Percentiles rank a stretch among this genome's conserved stretches.
Evolutionary conservation across 2,329 filamentous ascomycete genomes (phyloP).

Genomic region (Fusarium praegraminearum): DNA sequence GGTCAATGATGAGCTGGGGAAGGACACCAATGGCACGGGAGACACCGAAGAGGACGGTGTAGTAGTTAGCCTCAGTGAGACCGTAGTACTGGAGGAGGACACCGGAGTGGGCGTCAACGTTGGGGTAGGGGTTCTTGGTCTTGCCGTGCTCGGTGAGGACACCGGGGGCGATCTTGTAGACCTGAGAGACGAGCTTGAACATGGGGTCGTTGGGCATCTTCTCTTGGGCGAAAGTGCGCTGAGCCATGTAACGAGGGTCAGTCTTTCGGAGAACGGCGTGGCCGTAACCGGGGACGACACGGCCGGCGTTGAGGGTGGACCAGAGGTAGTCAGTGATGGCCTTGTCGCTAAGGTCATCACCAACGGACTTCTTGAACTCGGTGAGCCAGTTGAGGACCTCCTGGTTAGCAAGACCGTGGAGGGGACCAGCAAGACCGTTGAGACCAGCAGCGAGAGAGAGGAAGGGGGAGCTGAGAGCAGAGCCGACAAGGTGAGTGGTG

Average conservation of each 20-base stretch:
- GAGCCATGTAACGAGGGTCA: constrained; percentile 97
- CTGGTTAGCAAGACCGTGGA: constrained; percentile 99
- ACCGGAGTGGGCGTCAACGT: constrained; percentile 98
- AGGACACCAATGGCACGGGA: constrained; percentile 98
- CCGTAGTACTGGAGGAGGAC: constrained; percentile 99
- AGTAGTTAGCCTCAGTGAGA: constrained; percentile 98
- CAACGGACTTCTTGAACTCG: constrained; percentile 97
- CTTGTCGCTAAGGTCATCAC: constrained; percentile 95
- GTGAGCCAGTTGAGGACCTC: constrained; percentile 99
- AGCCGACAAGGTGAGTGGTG: constrained; percentile 98
- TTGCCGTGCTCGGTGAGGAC: constrained; percentile 99
- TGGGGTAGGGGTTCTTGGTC: constrained; percentile 99
- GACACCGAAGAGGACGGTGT: constrained; percentile 99
- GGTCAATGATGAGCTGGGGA: constrained; percentile 99
- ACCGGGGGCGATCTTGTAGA: constrained; percentile 99
- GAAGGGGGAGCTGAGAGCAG: constrained; percentile 96
- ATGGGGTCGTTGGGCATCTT: constrained; percentile 97
- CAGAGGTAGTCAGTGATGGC: constrained; percentile 99
- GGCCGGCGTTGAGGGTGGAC: constrained; percentile 91
- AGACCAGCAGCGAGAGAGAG: constrained; percentile 96
- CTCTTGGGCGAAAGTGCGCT: constrained; percentile 94
- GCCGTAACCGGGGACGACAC: constrained; percentile 94
- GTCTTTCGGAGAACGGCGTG: constrained; percentile 99
- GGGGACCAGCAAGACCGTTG: constrained; percentile 96
- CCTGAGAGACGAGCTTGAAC: constrained; percentile 99